phyloP scores from a whole-genome alignment of 805 yeast species.

The Candida namnaoensis region DNA sequence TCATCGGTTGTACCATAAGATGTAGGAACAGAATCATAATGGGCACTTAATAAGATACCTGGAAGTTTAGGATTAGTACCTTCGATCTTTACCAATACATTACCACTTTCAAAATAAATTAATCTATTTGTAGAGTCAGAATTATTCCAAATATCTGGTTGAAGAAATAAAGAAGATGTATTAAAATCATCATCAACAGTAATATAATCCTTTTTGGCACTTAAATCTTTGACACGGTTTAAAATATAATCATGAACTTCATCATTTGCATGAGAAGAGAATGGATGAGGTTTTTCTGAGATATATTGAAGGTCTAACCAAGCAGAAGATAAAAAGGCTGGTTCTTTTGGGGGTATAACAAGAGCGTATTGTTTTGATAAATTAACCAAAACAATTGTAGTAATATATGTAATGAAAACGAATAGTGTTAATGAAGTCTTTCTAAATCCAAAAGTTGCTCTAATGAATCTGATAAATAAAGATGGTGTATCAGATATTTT shows the following conservation, averaged over 20 bases:
- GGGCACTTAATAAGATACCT: slow-evolving; percentile 74
- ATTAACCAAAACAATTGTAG: slow-evolving; percentile 28
- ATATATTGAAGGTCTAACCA: slow-evolving; percentile 73
- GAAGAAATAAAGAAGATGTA: slow-evolving; percentile 35
- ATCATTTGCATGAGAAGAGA: slow-evolving; percentile 69
- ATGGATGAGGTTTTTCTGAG: slow-evolving; percentile 66
- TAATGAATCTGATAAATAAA: slow-evolving; percentile 16
- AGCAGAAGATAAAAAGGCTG: slow-evolving; percentile 28
- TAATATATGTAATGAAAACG: slow-evolving; percentile 36
- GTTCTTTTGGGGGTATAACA: slow-evolving; percentile 32
- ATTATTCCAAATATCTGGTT: slow-evolving; percentile 37
- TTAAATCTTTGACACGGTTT: slow-evolving; percentile 28
- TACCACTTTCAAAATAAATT: slow-evolving; percentile 76
- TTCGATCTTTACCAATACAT: slow-evolving; percentile 65
- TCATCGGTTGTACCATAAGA: slow-evolving; percentile 88
- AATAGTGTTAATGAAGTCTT: slow-evolving; percentile 60
- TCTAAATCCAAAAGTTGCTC: slow-evolving; percentile 59
- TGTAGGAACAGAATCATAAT: slow-evolving; percentile 84
- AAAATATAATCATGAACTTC: slow-evolving; percentile 61
- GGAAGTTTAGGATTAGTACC: slow-evolving; percentile 53
- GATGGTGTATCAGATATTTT: slow-evolving; percentile 3
- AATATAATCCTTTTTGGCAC: slow-evolving; percentile 17
- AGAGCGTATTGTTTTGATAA: slow-evolving; percentile 33
- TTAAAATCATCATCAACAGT: slow-evolving; percentile 28
- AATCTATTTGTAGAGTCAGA: slow-evolving; percentile 34